Evolutionary conservation across 2,329 filamentous ascomycete genomes (phyloP), one percentile per base, ranked within the genome.

Genomic region (Hypoxylon sp.): DNA sequence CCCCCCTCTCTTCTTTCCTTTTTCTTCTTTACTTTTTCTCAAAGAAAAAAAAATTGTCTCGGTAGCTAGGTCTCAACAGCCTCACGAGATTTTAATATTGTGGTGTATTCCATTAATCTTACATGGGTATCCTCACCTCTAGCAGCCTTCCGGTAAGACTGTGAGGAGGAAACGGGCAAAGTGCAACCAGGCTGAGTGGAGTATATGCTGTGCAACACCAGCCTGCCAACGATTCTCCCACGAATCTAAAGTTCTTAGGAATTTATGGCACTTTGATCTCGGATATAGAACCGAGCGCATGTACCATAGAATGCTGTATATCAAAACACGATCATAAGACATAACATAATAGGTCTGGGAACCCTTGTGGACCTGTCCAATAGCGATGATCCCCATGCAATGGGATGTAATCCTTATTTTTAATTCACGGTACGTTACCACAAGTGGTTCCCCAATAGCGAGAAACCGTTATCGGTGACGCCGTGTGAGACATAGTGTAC

Each of bases 141-240:
- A 23, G 28, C 30, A 43, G 25, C 25, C 28, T 53, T 23, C 13
- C 25, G 28, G 28, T 38, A 38, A 51, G 32, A 45, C 55, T 30
- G 13, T 32, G 32, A 46, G 25, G 14, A 28, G 41, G 21, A 49
- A 59, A 48, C 21, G 32, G 36, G 28, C 21, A 53, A n/a, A 52
- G 21, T 19, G 6, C 34, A 51, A 46, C 17, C 9, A 55, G 51
- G 23, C 51, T 41, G 46, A 63, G 55, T 50, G 41, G 48, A 34
- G 56, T 63, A 52, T 63, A 67, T 64, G 55, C 32, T 48, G 63
- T 69, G 41, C 38, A n/a, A 61, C 67, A 66, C 45, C 43, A 49
- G 10, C 43, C 34, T 45, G 21, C 48, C 11, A 50, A 43, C 11
- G 25, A 45, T 14, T 50, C 60, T 25, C 32, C 48, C 48, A 51